Conservation (phyloP, 2,329 filamentous ascomycete species). For the Bipolaris zeicola region DNA sequence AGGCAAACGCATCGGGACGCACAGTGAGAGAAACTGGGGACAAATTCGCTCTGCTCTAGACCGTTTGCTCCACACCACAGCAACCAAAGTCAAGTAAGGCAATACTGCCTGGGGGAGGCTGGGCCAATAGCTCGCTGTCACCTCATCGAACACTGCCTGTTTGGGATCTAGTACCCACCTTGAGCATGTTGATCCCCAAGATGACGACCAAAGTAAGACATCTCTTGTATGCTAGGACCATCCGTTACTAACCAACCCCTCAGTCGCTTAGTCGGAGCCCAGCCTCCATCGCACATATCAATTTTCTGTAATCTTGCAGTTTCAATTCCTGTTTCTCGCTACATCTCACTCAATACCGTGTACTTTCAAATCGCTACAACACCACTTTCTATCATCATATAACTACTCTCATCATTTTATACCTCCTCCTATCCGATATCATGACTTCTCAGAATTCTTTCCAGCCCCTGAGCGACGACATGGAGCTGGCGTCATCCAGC, state of each 20-base stretch:
- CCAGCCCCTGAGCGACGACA: neutral
- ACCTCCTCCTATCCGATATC: neutral
- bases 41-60: neutral
- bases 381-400: neutral
- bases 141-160: neutral
- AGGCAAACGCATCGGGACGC: neutral
- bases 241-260: neutral
- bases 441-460: neutral
- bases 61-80: neutral
- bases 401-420: neutral
- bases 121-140: slow-evolving; percentile 1
- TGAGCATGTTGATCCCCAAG: neutral
- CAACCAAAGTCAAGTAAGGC: too few species aligned
- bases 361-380: neutral
- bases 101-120: neutral
- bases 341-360: neutral
- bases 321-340: neutral
- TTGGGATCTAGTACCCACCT: neutral
- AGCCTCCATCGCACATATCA: slow-evolving; percentile 5
- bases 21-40: slow-evolving; percentile 8
- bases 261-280: slow-evolving; percentile 3
- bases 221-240: neutral
- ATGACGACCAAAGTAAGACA: slow-evolving; percentile 1
- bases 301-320: neutral
- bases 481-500: neutral